These are phyloP conservation scores for Aspergillus taichungensis DNA, from an alignment of 495 filamentous ascomycete species.

Conservation along the genomic window DNA sequence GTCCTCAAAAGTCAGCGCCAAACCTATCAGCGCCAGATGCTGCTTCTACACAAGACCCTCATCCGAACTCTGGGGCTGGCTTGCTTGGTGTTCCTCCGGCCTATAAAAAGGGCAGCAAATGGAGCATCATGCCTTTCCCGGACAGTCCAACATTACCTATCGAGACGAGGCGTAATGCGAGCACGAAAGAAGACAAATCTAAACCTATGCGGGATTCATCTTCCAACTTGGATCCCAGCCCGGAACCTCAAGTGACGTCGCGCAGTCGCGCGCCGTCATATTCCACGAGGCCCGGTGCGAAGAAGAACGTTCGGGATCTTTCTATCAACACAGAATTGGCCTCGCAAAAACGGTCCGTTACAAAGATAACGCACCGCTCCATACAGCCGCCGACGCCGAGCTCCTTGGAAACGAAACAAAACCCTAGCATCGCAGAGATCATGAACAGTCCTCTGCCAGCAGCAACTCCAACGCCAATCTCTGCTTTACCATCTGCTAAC, in stretches of 20 bases:
- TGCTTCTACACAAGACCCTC: conserved; percentile 7
- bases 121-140: conserved; percentile 32
- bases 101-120: conserved; percentile 27
- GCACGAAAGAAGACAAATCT: conserved; percentile 3
- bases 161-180: conserved; percentile 5
- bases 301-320: conserved; percentile 35
- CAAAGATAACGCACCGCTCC: conserved; percentile 30
- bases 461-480: conserved; percentile 16
- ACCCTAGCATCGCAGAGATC: conserved; percentile 38
- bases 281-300: conserved; percentile 13
- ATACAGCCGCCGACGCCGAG: conserved; percentile 37
- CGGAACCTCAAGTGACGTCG: conserved; percentile 5
- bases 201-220: conserved; percentile 3
- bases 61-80: conserved; percentile 8
- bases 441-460: conserved; percentile 34
- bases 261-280: background rate
- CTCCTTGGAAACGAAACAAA: conserved; percentile 14
- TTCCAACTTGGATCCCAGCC: conserved; percentile 6
- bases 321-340: conserved; percentile 37
- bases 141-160: conserved; percentile 35
- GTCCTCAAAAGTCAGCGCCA: conserved; percentile 27
- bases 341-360: conserved; percentile 12
- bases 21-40: conserved; percentile 13
- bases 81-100: conserved; percentile 30
- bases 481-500: conserved; percentile 13